phyloP scores from a whole-genome alignment of 2,329 filamentous ascomycete species.

The Fusarium newnesense region DNA sequence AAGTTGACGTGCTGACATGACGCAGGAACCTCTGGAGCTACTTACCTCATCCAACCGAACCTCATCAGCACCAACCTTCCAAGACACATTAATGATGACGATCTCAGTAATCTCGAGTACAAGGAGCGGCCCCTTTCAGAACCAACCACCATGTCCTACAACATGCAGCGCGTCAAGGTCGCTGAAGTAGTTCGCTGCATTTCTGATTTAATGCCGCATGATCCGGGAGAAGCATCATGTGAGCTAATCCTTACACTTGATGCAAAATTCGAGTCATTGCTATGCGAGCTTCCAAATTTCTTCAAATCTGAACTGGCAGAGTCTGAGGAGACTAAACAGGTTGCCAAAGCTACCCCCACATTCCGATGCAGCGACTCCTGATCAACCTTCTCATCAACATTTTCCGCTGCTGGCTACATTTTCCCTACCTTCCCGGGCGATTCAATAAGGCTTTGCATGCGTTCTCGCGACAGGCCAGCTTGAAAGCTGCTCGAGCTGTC shows the following conservation, averaged over 20 bases:
- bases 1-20: background rate
- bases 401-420: background rate
- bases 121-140: background rate
- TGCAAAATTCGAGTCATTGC: background rate
- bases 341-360: background rate
- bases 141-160: background rate
- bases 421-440: background rate
- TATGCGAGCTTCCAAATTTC: background rate
- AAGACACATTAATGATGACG: background rate
- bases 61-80: background rate
- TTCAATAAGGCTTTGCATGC: background rate
- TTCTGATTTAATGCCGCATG: background rate
- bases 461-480: background rate
- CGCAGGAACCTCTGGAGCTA: background rate
- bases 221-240: background rate
- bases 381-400: background rate
- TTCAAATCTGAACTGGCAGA: background rate
- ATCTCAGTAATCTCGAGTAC: accelerated
- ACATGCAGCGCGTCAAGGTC: background rate
- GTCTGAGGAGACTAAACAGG: background rate
- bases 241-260: background rate
- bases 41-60: background rate
- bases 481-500: background rate
- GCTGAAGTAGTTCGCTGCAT: background rate
- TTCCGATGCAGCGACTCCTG: background rate